Conservation (phyloP, 257 asterid genomes). For the Verbascum thapsus region DNA sequence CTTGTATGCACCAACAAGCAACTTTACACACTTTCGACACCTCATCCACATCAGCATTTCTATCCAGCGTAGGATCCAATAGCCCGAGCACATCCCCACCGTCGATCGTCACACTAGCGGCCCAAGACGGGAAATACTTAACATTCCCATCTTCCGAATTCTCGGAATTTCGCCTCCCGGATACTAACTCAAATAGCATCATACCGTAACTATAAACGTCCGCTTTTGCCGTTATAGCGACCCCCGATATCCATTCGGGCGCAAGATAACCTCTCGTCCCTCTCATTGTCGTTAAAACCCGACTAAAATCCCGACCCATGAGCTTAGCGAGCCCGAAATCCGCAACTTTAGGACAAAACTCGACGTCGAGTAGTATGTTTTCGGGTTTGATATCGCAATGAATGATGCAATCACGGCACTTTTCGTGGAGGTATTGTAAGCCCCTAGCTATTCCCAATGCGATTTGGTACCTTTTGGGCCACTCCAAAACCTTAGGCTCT, state of each 20-base stretch:
- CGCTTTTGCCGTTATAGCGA: constrained; percentile 49
- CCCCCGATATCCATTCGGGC: constrained; percentile 54
- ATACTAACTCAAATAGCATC: constrained; percentile 55
- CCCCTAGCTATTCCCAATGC: no score
- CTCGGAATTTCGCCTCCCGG: constrained; percentile 39
- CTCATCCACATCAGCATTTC: constrained; percentile 41
- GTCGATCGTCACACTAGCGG: constrained; percentile 32
- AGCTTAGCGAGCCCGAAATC: constrained; percentile 54
- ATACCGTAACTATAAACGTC: constrained; percentile 58
- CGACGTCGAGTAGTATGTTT: constrained; percentile 42
- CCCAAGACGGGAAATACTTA: constrained; percentile 46
- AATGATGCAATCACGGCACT: no score
- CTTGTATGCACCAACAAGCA: constrained; percentile 61
- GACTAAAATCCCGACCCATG: constrained; percentile 47
- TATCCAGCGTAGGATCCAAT: constrained; percentile 38
- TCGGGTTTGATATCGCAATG: constrained; percentile 62
- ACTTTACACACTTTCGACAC: constrained; percentile 40
- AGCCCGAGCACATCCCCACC: constrained; percentile 44
- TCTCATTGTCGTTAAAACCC: constrained; percentile 50
- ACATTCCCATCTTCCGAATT: constrained; percentile 31
- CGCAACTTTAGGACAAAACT: constrained; percentile 50
- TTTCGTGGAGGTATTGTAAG: no score
- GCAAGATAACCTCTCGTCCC: constrained; percentile 63
- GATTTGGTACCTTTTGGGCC: not conserved
- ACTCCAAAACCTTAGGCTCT: not conserved